Conservation (phyloP, 2,329 filamentous ascomycete species). For the Sporothrix humicola region DNA sequence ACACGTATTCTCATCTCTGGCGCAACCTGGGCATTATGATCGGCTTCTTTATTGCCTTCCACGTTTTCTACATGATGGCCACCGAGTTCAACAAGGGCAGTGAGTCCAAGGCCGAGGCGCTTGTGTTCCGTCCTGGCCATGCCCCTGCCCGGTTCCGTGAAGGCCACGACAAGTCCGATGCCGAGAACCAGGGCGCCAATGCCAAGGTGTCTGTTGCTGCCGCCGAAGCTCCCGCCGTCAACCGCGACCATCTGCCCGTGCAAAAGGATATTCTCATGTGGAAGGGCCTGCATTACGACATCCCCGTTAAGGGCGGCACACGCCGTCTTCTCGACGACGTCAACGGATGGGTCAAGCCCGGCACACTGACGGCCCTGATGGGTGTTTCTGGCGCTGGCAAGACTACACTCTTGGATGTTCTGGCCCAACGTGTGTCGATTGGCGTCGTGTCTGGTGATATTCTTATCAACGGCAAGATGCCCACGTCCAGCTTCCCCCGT, state of each 20-base stretch:
- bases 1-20: conserved; percentile 67
- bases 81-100: conserved; percentile 62
- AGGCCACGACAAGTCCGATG: not conserved
- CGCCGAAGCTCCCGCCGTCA: not conserved
- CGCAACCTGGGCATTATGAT: conserved; percentile 73
- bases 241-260: conserved; percentile 3
- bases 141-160: not conserved
- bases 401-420: conserved; percentile 84
- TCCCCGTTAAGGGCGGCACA: conserved; percentile 75
- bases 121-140: conserved; percentile 14
- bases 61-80: conserved; percentile 63
- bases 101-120: conserved; percentile 3
- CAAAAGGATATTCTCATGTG: conserved; percentile 71
- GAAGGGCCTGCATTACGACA: conserved; percentile 78
- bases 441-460: conserved; percentile 90
- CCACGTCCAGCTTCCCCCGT: conserved; percentile 84
- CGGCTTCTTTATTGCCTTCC: conserved; percentile 66
- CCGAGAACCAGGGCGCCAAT: conserved; percentile 37
- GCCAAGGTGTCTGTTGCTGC: conserved; percentile 31
- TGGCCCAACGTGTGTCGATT: conserved; percentile 86
- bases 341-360: conserved; percentile 92
- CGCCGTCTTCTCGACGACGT: conserved; percentile 82
- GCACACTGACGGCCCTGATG: conserved; percentile 88
- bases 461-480: conserved; percentile 66
- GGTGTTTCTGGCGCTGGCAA: conserved; percentile 91